phyloP scores from a whole-genome alignment of 352 stramenopile species.

The Phytophthora chlamydospora region DNA sequence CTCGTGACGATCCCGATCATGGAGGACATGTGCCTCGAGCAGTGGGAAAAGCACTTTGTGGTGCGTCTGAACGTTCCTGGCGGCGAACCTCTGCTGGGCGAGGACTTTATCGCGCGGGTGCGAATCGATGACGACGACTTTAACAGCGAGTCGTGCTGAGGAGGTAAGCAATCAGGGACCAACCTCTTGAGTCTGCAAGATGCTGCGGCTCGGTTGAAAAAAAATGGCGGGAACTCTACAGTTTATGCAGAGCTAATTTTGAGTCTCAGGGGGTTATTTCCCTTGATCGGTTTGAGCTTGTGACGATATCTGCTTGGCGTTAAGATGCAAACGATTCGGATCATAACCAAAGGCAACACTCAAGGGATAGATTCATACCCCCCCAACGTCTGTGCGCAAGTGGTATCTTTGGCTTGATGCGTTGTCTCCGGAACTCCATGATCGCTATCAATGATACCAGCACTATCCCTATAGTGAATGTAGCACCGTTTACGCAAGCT shows the following conservation, averaged over 20 bases:
- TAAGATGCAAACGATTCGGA: constrained; percentile 25
- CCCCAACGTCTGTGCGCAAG: constrained; percentile 30
- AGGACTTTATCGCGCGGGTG: constrained; percentile 89
- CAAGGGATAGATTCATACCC: constrained; percentile 33
- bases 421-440: constrained; percentile 25
- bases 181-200: too few relatives aligned
- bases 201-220: too few relatives aligned
- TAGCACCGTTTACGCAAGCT: constrained; percentile 23
- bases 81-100: constrained; percentile 86
- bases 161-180: neutral
- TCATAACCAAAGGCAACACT: constrained; percentile 30
- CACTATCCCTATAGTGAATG: constrained; percentile 34
- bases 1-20: constrained; percentile 93
- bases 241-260: too few relatives aligned
- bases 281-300: too few relatives aligned
- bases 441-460: constrained; percentile 32
- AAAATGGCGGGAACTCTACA: too few relatives aligned
- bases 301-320: too few relatives aligned
- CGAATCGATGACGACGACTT: constrained; percentile 95
- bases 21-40: constrained; percentile 93
- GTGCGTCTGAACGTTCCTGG: constrained; percentile 93
- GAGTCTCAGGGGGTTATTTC: too few relatives aligned
- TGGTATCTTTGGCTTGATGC: constrained; percentile 34
- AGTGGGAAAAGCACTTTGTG: constrained; percentile 89
- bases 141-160: constrained; percentile 55